Percentiles rank a stretch among this genome's conserved stretches.
Conservation (phyloP, 306 rosid species). For the Lathyrus tuberosus region DNA sequence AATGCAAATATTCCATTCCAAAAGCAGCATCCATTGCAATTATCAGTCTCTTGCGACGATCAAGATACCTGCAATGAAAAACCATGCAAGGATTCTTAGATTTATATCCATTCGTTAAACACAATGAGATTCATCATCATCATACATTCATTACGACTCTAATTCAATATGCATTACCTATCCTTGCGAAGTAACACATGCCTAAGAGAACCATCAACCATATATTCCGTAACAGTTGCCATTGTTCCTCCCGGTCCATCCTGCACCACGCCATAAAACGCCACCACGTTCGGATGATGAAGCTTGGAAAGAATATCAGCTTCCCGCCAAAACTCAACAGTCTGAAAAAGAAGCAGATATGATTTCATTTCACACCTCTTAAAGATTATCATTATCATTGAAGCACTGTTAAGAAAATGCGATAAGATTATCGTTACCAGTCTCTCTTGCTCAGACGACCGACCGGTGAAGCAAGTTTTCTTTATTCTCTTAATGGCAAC, state of each 20-base stretch:
- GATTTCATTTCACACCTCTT: constrained; percentile 21
- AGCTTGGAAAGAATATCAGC: constrained; percentile 82
- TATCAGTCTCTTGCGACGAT: constrained; percentile 82
- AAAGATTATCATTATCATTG: constrained; percentile 3
- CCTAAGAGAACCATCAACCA: constrained; percentile 92
- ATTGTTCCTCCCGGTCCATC: constrained; percentile 88
- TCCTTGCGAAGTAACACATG: constrained; percentile 75
- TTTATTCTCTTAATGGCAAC: constrained; percentile 96
- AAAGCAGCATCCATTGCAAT: constrained; percentile 97
- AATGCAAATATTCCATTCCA: constrained; percentile 94
- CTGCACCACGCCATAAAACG: constrained; percentile 59
- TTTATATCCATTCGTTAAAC: constrained; percentile 20
- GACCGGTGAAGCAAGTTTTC: constrained; percentile 86
- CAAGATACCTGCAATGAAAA: constrained; percentile 62
- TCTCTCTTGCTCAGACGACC: constrained; percentile 95
- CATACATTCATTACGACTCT: neutral
- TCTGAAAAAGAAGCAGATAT: constrained; percentile 53
- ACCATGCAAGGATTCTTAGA: constrained; percentile 18
- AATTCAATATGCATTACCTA: constrained; percentile 48
- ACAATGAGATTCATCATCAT: constrained; percentile 22
- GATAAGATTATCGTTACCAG: constrained; percentile 51
- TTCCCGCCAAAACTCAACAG: constrained; percentile 82
- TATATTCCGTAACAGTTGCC: constrained; percentile 86
- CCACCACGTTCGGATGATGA: constrained; percentile 95
- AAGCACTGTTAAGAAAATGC: neutral